A percentile compares a stretch with the other conserved stretches of the same genome.
phyloP scores from a whole-genome alignment of 192 early-diverging fungal genomes.

The Dimargaris cristalligena region DNA sequence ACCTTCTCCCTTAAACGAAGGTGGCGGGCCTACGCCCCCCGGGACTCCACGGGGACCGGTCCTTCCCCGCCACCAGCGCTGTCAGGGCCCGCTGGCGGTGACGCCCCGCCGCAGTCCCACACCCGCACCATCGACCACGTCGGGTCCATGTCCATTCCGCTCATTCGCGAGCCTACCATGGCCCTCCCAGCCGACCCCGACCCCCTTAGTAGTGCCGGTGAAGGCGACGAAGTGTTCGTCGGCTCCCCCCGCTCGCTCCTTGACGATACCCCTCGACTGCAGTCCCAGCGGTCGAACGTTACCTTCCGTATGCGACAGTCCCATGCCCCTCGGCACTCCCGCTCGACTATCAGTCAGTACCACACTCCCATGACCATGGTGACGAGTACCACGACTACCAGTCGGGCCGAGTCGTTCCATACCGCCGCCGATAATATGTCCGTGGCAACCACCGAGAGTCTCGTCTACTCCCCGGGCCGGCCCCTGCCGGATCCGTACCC shows the following conservation, averaged over 20 bases:
- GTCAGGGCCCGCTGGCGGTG: not conserved
- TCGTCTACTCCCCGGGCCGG: not conserved
- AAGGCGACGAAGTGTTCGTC: not conserved
- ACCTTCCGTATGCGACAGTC: not conserved
- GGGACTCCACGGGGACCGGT: not conserved
- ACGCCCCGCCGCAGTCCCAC: not conserved
- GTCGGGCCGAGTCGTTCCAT: conserved; percentile 2
- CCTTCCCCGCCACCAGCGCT: not conserved
- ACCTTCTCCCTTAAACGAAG: conserved; percentile 3
- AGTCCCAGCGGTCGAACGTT: not conserved
- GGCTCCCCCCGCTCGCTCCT: not conserved
- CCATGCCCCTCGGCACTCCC: not conserved
- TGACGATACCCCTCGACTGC: not conserved
- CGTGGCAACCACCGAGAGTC: too few relatives aligned
- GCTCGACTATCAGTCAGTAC: not conserved
- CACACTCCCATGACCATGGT: not conserved
- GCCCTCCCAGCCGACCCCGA: not conserved
- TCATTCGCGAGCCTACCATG: not conserved
- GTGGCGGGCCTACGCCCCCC: conserved; percentile 10
- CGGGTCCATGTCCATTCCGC: not conserved
- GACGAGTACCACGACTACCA: not conserved
- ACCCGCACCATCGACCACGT: not conserved
- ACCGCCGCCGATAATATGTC: not conserved
- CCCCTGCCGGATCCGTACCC: not conserved
- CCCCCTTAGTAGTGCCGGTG: not conserved